These are phyloP conservation scores for Trichoderma pleuroti DNA, from an alignment of 2,329 filamentous ascomycete species.

Conservation along the genomic window DNA sequence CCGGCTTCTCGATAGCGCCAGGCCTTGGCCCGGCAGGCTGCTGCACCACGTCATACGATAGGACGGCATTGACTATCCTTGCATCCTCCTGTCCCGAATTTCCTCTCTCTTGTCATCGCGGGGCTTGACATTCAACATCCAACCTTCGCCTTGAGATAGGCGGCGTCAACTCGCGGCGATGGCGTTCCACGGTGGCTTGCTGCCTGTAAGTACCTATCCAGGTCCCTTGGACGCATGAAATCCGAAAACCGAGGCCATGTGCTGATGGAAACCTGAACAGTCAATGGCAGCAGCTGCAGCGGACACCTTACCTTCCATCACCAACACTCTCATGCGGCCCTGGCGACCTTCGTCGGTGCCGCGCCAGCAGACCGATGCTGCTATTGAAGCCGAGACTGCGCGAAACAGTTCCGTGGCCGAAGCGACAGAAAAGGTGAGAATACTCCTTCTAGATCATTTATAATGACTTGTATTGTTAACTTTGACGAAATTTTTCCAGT, in stretches of 20 bases:
- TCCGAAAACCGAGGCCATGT: neutral
- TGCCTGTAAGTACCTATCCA: slow-evolving; percentile 25
- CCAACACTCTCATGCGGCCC: slow-evolving; percentile 38
- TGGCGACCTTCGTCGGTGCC: slow-evolving; percentile 27
- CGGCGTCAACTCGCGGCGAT: slow-evolving; percentile 12
- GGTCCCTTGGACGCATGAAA: neutral
- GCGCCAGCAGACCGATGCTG: slow-evolving; percentile 19
- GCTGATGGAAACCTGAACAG: slow-evolving; percentile 3
- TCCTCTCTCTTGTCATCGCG: neutral
- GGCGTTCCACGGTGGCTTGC: slow-evolving; percentile 20
- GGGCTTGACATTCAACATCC: neutral
- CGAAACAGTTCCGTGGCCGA: slow-evolving; percentile 13
- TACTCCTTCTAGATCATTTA: neutral
- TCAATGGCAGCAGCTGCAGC: slow-evolving; percentile 40
- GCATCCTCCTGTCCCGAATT: neutral
- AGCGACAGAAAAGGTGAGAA: slow-evolving; percentile 9
- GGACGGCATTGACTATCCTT: neutral
- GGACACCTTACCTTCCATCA: slow-evolving; percentile 46
- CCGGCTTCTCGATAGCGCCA: slow-evolving; percentile 2
- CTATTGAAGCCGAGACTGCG: slow-evolving; percentile 14
- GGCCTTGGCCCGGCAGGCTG: slow-evolving; percentile 12
- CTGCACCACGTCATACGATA: slow-evolving; percentile 19
- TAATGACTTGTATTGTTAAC: slow-evolving; percentile 17
- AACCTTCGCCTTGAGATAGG: slow-evolving; percentile 3
- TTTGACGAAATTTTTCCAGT: slow-evolving; percentile 13